Conservation (phyloP, 176 grass and related monocot species). For the Aechmea fasciata region DNA sequence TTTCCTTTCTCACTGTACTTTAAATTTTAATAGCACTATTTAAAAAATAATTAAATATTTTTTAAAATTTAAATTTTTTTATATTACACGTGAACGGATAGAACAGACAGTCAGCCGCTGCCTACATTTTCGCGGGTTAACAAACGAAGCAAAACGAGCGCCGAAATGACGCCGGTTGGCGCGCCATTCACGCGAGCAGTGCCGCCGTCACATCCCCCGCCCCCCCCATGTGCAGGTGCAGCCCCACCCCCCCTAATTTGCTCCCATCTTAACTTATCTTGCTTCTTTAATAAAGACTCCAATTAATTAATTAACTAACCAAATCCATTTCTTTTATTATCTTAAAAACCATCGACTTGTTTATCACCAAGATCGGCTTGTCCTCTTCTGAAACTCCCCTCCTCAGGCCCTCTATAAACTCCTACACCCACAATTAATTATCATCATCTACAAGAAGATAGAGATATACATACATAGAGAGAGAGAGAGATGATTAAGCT, state of each 20-base stretch:
- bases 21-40: too few relatives aligned
- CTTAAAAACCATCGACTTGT: conserved; percentile 15
- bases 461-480: conserved; percentile 17
- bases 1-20: too few relatives aligned
- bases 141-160: conserved; percentile 1
- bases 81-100: too few relatives aligned
- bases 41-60: too few relatives aligned
- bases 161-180: conserved; percentile 29
- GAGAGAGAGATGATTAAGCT: conserved; percentile 50
- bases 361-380: conserved; percentile 31
- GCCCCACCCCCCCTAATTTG: not conserved
- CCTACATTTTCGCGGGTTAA: too few relatives aligned
- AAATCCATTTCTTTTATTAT: conserved; percentile 13
- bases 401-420: conserved; percentile 26
- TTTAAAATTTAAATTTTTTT: too few relatives aligned
- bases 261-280: not conserved
- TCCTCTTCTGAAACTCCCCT: conserved; percentile 30
- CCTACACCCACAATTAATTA: not conserved
- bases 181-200: conserved; percentile 42
- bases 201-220: conserved; percentile 21
- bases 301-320: conserved; percentile 19
- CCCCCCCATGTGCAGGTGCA: conserved; percentile 44
- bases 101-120: too few relatives aligned
- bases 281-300: not conserved
- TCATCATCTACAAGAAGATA: not conserved